Evolutionary conservation across 2,329 filamentous ascomycete species (phyloP).

Genomic region (Didymella pinodella): DNA sequence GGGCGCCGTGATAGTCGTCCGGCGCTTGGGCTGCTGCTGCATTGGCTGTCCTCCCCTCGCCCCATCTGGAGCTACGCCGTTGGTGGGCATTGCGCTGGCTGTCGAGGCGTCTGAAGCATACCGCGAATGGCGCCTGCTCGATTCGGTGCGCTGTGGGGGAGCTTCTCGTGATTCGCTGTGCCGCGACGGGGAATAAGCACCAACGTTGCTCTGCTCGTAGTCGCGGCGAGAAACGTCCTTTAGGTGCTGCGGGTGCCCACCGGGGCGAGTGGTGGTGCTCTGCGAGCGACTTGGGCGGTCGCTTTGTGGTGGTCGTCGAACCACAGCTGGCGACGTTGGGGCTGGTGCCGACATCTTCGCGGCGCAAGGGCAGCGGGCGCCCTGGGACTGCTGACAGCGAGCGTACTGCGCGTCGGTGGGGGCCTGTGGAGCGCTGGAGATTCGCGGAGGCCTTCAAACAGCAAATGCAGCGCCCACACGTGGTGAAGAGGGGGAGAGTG

Average conservation of each 20-base stretch:
- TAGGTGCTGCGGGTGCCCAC: conserved; percentile 45
- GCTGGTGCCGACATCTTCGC: conserved; percentile 45
- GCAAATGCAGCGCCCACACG: conserved; percentile 4
- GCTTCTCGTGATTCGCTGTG: conserved; percentile 71
- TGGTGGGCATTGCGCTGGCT: conserved; percentile 48
- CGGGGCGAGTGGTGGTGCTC: conserved; percentile 46
- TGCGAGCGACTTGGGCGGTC: conserved; percentile 50
- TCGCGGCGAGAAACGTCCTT: conserved; percentile 70
- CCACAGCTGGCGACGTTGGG: conserved; percentile 55
- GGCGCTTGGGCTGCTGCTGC: conserved; percentile 52
- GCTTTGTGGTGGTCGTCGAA: conserved; percentile 40
- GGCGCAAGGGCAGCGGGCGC: conserved; percentile 39
- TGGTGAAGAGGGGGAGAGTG: conserved; percentile 11
- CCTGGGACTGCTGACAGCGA: conserved; percentile 26
- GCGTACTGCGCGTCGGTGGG: conserved; percentile 14
- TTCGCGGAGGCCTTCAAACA: not conserved
- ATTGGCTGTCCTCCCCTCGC: conserved; percentile 32
- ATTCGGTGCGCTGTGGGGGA: conserved; percentile 62
- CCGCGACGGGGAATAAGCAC: conserved; percentile 62
- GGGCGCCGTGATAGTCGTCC: conserved; percentile 86
- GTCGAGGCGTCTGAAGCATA: conserved; percentile 57
- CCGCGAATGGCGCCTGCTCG: conserved; percentile 57
- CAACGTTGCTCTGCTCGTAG: conserved; percentile 75
- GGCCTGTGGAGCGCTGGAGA: conserved; percentile 12
- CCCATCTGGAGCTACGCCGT: conserved; percentile 48